Evolutionary conservation across 2,329 filamentous ascomycete species (phyloP).

Genomic region (Cercospora nicotianae): DNA sequence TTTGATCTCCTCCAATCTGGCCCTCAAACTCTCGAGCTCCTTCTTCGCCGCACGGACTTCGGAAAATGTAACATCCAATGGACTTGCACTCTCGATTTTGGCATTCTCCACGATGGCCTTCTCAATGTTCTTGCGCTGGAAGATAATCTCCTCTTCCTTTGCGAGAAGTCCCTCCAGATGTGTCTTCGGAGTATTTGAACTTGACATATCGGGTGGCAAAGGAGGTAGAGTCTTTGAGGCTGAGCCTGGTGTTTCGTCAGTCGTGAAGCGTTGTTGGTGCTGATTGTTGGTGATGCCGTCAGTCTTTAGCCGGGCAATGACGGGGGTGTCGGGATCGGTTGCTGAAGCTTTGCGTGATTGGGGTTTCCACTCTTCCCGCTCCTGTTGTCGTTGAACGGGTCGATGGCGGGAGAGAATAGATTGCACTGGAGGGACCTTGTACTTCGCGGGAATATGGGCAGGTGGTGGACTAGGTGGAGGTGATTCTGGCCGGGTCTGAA

Average conservation of each 20-base stretch:
- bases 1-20: slow-evolving; percentile 70
- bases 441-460: slow-evolving; percentile 39
- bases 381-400: slow-evolving; percentile 33
- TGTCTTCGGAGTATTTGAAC: slow-evolving; percentile 22
- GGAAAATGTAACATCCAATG: slow-evolving; percentile 63
- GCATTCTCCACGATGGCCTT: slow-evolving; percentile 74
- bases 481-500: slow-evolving; percentile 39
- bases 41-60: slow-evolving; percentile 57
- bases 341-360: slow-evolving; percentile 28
- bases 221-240: slow-evolving; percentile 36
- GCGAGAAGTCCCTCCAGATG: slow-evolving; percentile 68
- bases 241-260: slow-evolving; percentile 17
- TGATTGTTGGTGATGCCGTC: slow-evolving; percentile 15
- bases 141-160: slow-evolving; percentile 63
- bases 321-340: slow-evolving; percentile 3
- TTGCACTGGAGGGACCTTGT: slow-evolving; percentile 31
- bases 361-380: slow-evolving; percentile 32
- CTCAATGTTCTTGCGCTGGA: slow-evolving; percentile 70
- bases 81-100: slow-evolving; percentile 68
- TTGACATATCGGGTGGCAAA: slow-evolving; percentile 47
- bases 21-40: slow-evolving; percentile 66
- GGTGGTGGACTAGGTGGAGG: slow-evolving; percentile 45
- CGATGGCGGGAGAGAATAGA: slow-evolving; percentile 39
- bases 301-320: slow-evolving; percentile 20
- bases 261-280: slow-evolving; percentile 10